Conservation (phyloP, 129 eudicot genomes). For the Rutidosis leptorrhynchoides region DNA sequence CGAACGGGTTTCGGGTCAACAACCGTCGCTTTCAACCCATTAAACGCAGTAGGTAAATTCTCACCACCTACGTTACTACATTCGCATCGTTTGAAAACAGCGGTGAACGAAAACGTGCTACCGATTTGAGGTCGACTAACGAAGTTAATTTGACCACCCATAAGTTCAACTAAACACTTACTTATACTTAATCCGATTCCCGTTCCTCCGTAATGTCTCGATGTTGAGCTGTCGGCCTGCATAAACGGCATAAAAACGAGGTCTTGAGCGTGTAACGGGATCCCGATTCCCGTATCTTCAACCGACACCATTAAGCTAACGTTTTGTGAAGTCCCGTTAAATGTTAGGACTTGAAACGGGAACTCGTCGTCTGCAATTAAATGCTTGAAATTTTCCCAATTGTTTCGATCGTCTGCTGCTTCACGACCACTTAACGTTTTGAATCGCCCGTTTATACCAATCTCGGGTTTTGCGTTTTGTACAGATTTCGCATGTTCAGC, state of each 20-base stretch:
- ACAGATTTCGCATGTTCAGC: slow-evolving; percentile 54
- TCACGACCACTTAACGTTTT: slow-evolving; percentile 76
- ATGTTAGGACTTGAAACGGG: slow-evolving; percentile 25
- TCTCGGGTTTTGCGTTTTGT: slow-evolving; percentile 40
- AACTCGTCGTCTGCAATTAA: slow-evolving; percentile 48
- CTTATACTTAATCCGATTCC: slow-evolving; percentile 89
- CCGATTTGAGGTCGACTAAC: slow-evolving; percentile 67
- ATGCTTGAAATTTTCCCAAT: slow-evolving; percentile 61
- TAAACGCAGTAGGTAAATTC: slow-evolving; percentile 48
- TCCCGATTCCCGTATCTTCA: slow-evolving; percentile 89
- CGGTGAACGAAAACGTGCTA: slow-evolving; percentile 75
- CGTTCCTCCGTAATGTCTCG: slow-evolving; percentile 81
- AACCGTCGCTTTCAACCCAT: slow-evolving; percentile 67
- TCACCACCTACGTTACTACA: slow-evolving; percentile 26
- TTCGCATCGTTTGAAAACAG: slow-evolving; percentile 47
- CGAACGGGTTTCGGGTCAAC: slow-evolving; percentile 65
- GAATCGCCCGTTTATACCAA: slow-evolving; percentile 45
- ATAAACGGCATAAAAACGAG: slow-evolving; percentile 73
- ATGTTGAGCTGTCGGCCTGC: slow-evolving; percentile 91
- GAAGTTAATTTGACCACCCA: slow-evolving; percentile 78
- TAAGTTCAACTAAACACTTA: slow-evolving; percentile 73
- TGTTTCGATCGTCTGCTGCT: slow-evolving; percentile 60
- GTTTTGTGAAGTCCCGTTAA: slow-evolving; percentile 34
- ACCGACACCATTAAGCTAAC: slow-evolving; percentile 67
- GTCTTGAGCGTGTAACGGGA: slow-evolving; percentile 69